phyloP scores from a whole-genome alignment of 768 basidiomycete species.

The Russula virescens region DNA sequence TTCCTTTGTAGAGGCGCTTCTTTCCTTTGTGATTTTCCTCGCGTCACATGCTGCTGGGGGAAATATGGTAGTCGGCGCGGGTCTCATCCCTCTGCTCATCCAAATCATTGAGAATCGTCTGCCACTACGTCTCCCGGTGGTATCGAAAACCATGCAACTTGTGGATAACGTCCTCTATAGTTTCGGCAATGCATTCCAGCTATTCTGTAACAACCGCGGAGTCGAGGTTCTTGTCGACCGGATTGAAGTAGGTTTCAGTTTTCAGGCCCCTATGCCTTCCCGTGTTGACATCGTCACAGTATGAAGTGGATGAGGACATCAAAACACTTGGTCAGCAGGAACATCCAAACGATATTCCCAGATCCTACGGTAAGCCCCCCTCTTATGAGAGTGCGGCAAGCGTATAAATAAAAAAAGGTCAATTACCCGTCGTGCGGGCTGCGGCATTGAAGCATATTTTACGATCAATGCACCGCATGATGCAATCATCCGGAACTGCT shows the following conservation, averaged over 20 bases:
- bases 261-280: not conserved
- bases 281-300: conserved; percentile 25
- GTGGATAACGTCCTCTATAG: conserved; percentile 91
- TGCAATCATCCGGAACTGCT: conserved; percentile 91
- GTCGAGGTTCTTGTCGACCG: conserved; percentile 80
- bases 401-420: conserved; percentile 39
- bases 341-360: conserved; percentile 40
- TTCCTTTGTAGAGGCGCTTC: conserved; percentile 74
- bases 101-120: conserved; percentile 80
- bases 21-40: conserved; percentile 83
- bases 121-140: conserved; percentile 60
- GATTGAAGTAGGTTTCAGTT: conserved; percentile 61
- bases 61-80: conserved; percentile 93
- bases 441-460: conserved; percentile 86
- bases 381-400: not conserved
- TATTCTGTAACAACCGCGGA: conserved; percentile 81
- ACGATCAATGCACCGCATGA: conserved; percentile 92
- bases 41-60: conserved; percentile 80
- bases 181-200: conserved; percentile 77
- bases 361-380: conserved; percentile 44
- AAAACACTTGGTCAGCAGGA: conserved; percentile 47
- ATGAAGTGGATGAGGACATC: conserved; percentile 31
- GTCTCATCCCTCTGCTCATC: conserved; percentile 81
- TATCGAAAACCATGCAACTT: conserved; percentile 88
- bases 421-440: conserved; percentile 66